Conservation (phyloP, 805 yeast species). For the Hagleromyces aurorensis region DNA sequence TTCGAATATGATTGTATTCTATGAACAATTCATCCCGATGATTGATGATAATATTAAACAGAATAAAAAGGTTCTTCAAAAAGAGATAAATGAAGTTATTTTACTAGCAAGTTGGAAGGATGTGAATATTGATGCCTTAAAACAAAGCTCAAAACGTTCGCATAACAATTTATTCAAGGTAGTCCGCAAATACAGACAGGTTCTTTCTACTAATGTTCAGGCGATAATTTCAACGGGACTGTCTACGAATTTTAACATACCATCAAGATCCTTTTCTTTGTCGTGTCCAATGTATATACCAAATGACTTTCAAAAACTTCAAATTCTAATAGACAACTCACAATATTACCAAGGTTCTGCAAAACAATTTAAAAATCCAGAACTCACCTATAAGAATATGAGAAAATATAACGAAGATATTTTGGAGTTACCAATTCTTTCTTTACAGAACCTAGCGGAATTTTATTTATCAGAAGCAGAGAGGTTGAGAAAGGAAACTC, state of each 20-base stretch:
- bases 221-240: slow-evolving; percentile 55
- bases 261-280: slow-evolving; percentile 7
- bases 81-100: slow-evolving; percentile 77
- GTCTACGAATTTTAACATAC: no score
- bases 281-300: slow-evolving; percentile 5
- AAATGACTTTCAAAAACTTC: slow-evolving; percentile 5
- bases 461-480: slow-evolving; percentile 52
- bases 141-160: slow-evolving; percentile 86
- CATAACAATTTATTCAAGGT: slow-evolving; percentile 78
- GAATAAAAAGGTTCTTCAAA: slow-evolving; percentile 53
- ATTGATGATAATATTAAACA: slow-evolving; percentile 40
- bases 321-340: slow-evolving; percentile 4
- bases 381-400: slow-evolving; percentile 50
- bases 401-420: slow-evolving; percentile 35
- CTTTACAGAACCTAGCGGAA: slow-evolving; percentile 46
- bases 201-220: slow-evolving; percentile 45
- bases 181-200: slow-evolving; percentile 69
- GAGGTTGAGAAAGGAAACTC: slow-evolving; percentile 67
- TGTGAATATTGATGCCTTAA: slow-evolving; percentile 85
- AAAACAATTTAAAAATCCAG: slow-evolving; percentile 34
- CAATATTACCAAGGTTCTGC: no score
- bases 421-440: slow-evolving; percentile 35
- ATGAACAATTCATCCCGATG: slow-evolving; percentile 51
- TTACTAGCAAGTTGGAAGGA: slow-evolving; percentile 95
- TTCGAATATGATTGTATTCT: slow-evolving; percentile 44